Percentiles rank a stretch among this genome's conserved stretches.
Conservation (phyloP, 208 protist genomes). For the Phytomonas serpens region DNA sequence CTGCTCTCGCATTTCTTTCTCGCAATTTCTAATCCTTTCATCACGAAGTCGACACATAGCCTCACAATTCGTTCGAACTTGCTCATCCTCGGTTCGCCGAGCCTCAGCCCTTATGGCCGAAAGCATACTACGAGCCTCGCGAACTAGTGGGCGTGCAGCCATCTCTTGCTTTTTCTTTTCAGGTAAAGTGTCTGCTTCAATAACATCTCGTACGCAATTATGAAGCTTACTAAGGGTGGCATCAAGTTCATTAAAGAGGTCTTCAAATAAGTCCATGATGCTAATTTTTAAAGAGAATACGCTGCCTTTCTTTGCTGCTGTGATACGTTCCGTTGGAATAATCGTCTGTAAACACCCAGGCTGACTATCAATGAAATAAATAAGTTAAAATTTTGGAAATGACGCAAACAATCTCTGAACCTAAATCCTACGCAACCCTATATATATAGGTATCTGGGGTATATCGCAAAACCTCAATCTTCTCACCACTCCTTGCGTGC, state of each 20-base stretch:
- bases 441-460: neutral
- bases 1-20: conserved; percentile 64
- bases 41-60: conserved; percentile 45
- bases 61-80: conserved; percentile 37
- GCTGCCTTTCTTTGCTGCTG: neutral
- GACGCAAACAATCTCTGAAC: neutral
- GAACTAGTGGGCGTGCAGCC: conserved; percentile 44
- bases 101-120: conserved; percentile 54
- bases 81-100: conserved; percentile 47
- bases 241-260: conserved; percentile 35
- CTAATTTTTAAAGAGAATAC: conserved; percentile 1
- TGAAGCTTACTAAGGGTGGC: conserved; percentile 31
- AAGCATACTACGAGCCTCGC: conserved; percentile 57
- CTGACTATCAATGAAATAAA: neutral
- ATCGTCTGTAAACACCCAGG: neutral
- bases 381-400: neutral
- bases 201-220: conserved; percentile 36
- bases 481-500: neutral
- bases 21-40: conserved; percentile 42
- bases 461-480: neutral
- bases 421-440: neutral
- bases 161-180: conserved; percentile 73
- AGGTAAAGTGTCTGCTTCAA: conserved; percentile 27
- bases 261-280: conserved; percentile 34
- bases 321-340: neutral